Percentiles rank a stretch among this genome's conserved stretches.
Conservation (phyloP, 179 eudicot genomes). For the Dionaea muscipula region DNA sequence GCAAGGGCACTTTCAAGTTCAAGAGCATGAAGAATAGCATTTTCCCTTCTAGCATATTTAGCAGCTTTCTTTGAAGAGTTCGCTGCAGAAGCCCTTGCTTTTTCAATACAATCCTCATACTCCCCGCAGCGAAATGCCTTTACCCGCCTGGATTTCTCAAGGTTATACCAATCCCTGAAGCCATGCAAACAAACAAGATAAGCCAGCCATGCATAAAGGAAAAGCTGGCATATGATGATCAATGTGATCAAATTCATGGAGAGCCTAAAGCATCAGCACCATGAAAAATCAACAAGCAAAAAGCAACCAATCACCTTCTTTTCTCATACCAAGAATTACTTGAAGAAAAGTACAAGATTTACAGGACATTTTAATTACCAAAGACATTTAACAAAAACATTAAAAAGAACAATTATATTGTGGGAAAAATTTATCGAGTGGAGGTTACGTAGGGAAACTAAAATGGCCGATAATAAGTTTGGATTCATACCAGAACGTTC, state of each 20-base stretch:
- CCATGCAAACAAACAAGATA: conserved; percentile 10
- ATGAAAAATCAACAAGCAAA: too few species aligned
- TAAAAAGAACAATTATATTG: too few species aligned
- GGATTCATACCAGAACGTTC: too few species aligned
- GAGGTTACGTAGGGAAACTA: too few species aligned
- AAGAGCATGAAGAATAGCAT: conserved; percentile 71
- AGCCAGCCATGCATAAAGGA: not conserved
- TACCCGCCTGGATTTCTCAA: conserved; percentile 56
- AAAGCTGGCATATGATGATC: not conserved
- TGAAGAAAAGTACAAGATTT: too few species aligned
- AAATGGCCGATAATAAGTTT: too few species aligned
- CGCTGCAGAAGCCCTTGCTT: conserved; percentile 48
- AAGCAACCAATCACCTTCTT: too few species aligned
- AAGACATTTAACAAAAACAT: too few species aligned
- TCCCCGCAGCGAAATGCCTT: conserved; percentile 91
- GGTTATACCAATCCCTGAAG: conserved; percentile 80
- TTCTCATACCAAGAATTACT: too few species aligned
- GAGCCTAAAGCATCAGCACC: too few species aligned
- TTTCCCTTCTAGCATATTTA: conserved; percentile 58
- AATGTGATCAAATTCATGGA: not conserved
- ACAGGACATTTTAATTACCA: too few species aligned
- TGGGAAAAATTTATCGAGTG: too few species aligned
- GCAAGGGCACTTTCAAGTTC: conserved; percentile 51
- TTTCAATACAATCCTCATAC: conserved; percentile 52
- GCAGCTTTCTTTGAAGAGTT: conserved; percentile 32